Base-by-base conservation (phyloP, 2,329 filamentous ascomycete genomes). In the Coleophoma eucalyptorum region DNA sequence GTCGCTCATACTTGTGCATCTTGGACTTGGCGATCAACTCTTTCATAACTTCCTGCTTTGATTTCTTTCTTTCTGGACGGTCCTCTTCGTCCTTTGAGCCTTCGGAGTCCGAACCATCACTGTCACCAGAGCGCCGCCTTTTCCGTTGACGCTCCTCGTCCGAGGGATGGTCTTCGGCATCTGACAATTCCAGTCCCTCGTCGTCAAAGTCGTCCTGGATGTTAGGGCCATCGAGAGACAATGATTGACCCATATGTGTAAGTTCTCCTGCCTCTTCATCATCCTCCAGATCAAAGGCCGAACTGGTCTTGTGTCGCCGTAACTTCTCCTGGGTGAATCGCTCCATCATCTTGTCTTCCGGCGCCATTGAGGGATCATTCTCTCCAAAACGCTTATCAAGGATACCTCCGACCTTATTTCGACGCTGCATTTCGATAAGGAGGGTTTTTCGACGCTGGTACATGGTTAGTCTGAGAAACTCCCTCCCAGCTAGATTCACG, bases 21-120 rank as follows among this genome's bases (percentile, higher is more conserved):
- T 99, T 99, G 1, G 93, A 97, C 71, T 99, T 99, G 54, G 92
- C 90, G 58, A 99, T 97, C 54, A 99, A 80, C 69, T 99, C 95
- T 63, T 96, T 88, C 90, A 97, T 97, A 46, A 99, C 89, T 69
- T 99, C 94, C 49, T 94, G 89, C 72, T 97, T 97, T 3, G 86
- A 86, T 74, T 97, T 99, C 69, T 96, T 97, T 52, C 87, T 81
- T 61, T 93, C 87, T 0, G 90, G 91, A 55, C 85, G 73, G 18
- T 76, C 76, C 34, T 77, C 76, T 5, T 72, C 73, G 0, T 75
- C 75, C 5, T 74, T 75, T 3, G 71, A 73, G 3, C 74, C 77
- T n/a, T 75, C 75, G 4, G 71, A 76, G 3, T 74, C 77, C 46
- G 76, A 73, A 31, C 69, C 72, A 1, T 72, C 77, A 31, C 74